Evolutionary conservation across 2,329 filamentous ascomycete genomes (phyloP).

Genomic region (Catunica adiposa): DNA sequence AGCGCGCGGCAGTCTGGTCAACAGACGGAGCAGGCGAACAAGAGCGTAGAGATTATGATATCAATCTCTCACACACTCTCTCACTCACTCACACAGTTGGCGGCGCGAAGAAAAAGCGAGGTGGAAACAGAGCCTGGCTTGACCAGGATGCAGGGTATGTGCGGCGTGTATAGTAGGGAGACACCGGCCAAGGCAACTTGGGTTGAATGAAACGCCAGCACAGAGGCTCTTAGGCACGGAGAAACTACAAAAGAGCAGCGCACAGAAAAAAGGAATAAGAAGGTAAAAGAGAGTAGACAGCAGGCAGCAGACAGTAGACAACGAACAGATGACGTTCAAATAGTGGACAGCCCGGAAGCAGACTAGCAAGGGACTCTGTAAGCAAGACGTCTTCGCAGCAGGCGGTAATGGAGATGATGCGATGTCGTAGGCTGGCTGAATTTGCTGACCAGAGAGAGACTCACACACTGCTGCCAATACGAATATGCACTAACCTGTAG

Average conservation of each 20-base stretch:
- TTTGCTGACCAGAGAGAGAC: no score
- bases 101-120: constrained; percentile 6
- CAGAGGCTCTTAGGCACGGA: background rate
- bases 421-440: no score
- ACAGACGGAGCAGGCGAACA: background rate
- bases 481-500: no score
- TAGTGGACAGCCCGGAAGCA: background rate
- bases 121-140: constrained; percentile 5
- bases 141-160: constrained; percentile 6
- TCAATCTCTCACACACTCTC: constrained; percentile 1
- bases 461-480: no score
- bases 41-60: background rate
- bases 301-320: background rate
- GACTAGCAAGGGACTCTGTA: background rate
- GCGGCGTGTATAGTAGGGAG: constrained; percentile 3
- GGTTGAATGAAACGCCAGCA: background rate
- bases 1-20: background rate
- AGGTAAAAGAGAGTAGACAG: background rate
- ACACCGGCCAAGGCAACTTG: background rate
- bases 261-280: background rate
- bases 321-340: no score
- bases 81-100: background rate
- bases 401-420: background rate
- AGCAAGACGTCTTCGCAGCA: background rate
- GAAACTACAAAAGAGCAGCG: background rate